phyloP scores from a whole-genome alignment of 495 filamentous ascomycete species.

The Trichoderma reesei region DNA sequence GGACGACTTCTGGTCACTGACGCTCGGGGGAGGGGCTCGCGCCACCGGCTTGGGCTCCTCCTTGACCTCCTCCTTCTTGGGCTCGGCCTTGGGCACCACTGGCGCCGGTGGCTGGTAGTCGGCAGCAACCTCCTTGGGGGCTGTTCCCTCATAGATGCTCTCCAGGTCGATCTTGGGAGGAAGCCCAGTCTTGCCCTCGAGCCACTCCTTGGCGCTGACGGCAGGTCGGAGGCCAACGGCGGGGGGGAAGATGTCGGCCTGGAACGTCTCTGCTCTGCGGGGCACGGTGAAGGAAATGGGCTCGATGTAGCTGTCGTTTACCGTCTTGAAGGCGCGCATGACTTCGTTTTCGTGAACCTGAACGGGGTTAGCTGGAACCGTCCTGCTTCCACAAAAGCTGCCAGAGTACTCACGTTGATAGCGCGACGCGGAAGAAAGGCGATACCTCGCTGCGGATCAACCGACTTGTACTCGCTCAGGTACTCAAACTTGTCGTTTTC shows the following conservation, averaged over 20 bases:
- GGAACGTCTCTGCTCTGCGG: slow-evolving; percentile 90
- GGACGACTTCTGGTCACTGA: slow-evolving; percentile 74
- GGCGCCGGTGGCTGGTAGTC: slow-evolving; percentile 54
- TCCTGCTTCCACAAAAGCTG: neutral
- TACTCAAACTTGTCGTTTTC: slow-evolving; percentile 97
- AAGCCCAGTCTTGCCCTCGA: slow-evolving; percentile 69
- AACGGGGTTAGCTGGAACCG: slow-evolving; percentile 16
- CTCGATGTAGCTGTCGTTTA: slow-evolving; percentile 88
- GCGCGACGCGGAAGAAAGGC: slow-evolving; percentile 93
- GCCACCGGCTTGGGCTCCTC: slow-evolving; percentile 32
- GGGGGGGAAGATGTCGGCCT: slow-evolving; percentile 92
- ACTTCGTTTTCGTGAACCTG: slow-evolving; percentile 91
- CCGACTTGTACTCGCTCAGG: slow-evolving; percentile 89
- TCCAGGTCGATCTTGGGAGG: slow-evolving; percentile 89
- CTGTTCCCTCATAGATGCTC: slow-evolving; percentile 77
- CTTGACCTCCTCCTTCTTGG: slow-evolving; percentile 45
- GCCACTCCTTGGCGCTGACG: slow-evolving; percentile 72
- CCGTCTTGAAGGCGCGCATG: slow-evolving; percentile 90
- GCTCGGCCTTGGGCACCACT: slow-evolving; percentile 36
- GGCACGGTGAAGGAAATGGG: slow-evolving; percentile 97
- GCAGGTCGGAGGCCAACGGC: slow-evolving; percentile 67
- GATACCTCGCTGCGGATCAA: slow-evolving; percentile 86
- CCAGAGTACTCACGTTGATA: slow-evolving; percentile 54
- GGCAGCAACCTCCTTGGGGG: slow-evolving; percentile 60
- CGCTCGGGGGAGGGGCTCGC: slow-evolving; percentile 50